phyloP scores from a whole-genome alignment of 768 basidiomycete species.

The Amanita rubescens region DNA sequence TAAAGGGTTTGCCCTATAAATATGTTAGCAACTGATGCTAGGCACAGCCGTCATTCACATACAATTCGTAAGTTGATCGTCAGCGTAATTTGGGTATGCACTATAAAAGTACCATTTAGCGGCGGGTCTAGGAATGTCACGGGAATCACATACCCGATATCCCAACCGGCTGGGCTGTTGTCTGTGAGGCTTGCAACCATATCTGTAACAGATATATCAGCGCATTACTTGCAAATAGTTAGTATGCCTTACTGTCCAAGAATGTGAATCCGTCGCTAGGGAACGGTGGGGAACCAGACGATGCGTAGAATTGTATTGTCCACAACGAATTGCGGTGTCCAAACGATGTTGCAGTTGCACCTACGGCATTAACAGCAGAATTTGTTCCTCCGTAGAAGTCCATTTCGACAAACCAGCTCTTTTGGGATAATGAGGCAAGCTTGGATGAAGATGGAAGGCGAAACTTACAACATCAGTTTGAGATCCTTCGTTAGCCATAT shows the following conservation, averaged over 20 bases:
- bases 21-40: background rate
- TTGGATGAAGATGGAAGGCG: constrained; percentile 10
- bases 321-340: constrained; percentile 31
- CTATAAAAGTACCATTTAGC: constrained; percentile 17
- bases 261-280: constrained; percentile 34
- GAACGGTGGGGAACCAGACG: constrained; percentile 28
- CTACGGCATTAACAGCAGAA: constrained; percentile 33
- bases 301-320: constrained; percentile 39
- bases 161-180: constrained; percentile 30
- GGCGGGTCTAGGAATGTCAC: constrained; percentile 37
- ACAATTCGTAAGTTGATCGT: constrained; percentile 28
- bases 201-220: constrained; percentile 13
- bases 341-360: constrained; percentile 30
- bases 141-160: constrained; percentile 25
- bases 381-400: constrained; percentile 33
- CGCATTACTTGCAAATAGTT: background rate
- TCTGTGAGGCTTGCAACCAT: constrained; percentile 26
- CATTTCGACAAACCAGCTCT: constrained; percentile 29
- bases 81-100: constrained; percentile 34
- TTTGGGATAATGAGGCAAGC: constrained; percentile 8
- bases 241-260: constrained; percentile 25
- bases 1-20: constrained; percentile 26
- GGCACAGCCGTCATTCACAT: constrained; percentile 4
- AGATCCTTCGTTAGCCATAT: constrained; percentile 32
- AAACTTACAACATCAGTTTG: constrained; percentile 24